Percentiles rank a stretch among this genome's conserved stretches.
Evolutionary conservation across 1,139 yeast species (phyloP).

Genomic region (Kodamaea suecica): DNA sequence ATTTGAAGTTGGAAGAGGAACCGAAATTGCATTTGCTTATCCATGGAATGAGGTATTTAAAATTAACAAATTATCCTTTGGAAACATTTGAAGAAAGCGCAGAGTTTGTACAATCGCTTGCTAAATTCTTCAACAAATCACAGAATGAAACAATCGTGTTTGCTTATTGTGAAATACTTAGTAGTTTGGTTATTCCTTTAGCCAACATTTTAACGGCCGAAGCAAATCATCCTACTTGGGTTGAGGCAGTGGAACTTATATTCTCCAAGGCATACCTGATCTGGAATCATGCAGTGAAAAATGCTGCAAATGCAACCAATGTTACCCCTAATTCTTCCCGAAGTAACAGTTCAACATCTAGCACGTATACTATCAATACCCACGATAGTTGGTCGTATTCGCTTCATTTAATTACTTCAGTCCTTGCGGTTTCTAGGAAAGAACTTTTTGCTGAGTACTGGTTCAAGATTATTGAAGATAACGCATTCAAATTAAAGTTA

Average conservation of each 20-base stretch:
- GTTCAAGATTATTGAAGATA: conserved; percentile 63
- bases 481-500: conserved; percentile 35
- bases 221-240: conserved; percentile 95
- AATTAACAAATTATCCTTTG: conserved; percentile 76
- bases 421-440: conserved; percentile 77
- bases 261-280: conserved; percentile 48
- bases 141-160: conserved; percentile 60
- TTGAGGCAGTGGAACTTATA: conserved; percentile 66
- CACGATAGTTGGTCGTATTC: conserved; percentile 69
- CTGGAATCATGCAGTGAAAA: conserved; percentile 24
- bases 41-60: conserved; percentile 86
- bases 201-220: conserved; percentile 91
- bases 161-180: conserved; percentile 84
- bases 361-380: conserved; percentile 3
- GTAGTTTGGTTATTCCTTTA: conserved; percentile 71
- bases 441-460: conserved; percentile 75
- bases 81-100: conserved; percentile 91
- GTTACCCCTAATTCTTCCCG: conserved; percentile 1
- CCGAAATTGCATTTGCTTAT: conserved; percentile 72
- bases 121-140: conserved; percentile 73
- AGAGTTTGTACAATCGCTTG: conserved; percentile 79
- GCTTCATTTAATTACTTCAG: conserved; percentile 66
- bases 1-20: conserved; percentile 53
- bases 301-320: neutral
- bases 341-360: conserved; percentile 1